phyloP scores from a whole-genome alignment of 2,329 filamentous ascomycete species.

The Venturia carpophila region DNA sequence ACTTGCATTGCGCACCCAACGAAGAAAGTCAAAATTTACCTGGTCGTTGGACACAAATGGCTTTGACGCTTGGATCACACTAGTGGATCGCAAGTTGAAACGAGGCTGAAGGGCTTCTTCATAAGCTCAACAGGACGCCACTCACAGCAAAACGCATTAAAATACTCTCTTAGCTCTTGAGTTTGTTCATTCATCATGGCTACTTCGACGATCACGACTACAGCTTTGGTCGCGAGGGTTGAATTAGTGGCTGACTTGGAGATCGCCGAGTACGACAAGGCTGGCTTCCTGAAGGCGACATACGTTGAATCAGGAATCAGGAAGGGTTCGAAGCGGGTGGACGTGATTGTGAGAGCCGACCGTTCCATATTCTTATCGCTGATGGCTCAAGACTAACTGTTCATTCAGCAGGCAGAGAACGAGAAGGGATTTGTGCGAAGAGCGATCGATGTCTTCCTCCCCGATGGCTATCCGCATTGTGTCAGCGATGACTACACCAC shows the following conservation, averaged over 20 bases:
- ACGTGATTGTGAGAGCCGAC: background rate
- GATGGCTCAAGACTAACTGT: background rate
- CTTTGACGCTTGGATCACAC: background rate
- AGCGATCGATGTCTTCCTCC: background rate
- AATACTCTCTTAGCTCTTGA: background rate
- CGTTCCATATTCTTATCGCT: background rate
- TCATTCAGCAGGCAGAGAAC: background rate
- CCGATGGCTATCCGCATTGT: slow-evolving; percentile 3
- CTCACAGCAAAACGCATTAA: background rate
- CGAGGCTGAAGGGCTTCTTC: slow-evolving; percentile 9
- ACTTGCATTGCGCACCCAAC: background rate
- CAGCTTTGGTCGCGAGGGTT: background rate
- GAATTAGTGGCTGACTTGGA: slow-evolving; percentile 8
- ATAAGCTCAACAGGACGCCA: slow-evolving; percentile 1
- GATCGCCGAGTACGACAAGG: slow-evolving; percentile 5
- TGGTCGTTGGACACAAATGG: background rate
- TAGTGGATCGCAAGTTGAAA: slow-evolving; percentile 6
- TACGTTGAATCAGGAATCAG: background rate
- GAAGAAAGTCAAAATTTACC: background rate
- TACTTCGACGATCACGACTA: slow-evolving; percentile 1
- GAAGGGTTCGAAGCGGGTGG: background rate
- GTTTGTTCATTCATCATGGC: slow-evolving; percentile 2
- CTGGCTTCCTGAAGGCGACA: background rate
- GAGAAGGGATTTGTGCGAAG: slow-evolving; percentile 4
- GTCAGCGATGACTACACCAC: slow-evolving; percentile 7